phyloP scores from a whole-genome alignment of 208 protist genomes.

The Leptomonas pyrrhocoris region DNA sequence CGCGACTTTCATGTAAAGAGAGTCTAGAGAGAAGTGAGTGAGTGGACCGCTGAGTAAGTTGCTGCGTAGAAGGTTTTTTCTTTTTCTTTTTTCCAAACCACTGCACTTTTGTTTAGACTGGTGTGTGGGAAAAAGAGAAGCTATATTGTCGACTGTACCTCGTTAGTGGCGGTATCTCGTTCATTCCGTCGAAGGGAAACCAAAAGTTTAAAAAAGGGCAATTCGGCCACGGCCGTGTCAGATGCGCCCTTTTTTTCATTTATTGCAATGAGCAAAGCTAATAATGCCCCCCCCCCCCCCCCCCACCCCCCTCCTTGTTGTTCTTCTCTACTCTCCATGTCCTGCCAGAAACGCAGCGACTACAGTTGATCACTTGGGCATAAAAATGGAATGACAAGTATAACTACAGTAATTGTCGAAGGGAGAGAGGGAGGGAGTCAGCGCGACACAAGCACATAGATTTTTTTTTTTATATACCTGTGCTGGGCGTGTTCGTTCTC shows the following conservation, averaged over 20 bases:
- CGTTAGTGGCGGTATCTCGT: not conserved
- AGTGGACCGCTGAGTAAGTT: not conserved
- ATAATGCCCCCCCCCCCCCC: too few relatives aligned
- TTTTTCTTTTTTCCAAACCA: not conserved
- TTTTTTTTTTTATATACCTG: not conserved
- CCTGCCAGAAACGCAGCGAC: not conserved
- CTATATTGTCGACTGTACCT: not conserved
- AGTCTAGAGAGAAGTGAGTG: not conserved
- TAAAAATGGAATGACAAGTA: too few relatives aligned
- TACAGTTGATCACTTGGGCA: too few relatives aligned
- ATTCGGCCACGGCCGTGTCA: not conserved
- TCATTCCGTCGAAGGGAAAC: not conserved
- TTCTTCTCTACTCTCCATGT: constrained; percentile 22
- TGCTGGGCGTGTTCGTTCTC: constrained; percentile 18
- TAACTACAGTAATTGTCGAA: too few relatives aligned
- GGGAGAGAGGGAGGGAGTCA: not conserved
- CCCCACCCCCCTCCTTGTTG: constrained; percentile 5
- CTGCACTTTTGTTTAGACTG: not conserved
- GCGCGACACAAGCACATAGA: not conserved
- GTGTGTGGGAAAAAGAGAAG: not conserved
- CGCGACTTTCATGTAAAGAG: not conserved
- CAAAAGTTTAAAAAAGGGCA: not conserved
- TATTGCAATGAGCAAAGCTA: not conserved
- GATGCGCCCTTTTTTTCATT: constrained; percentile 4
- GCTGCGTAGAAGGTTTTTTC: not conserved